A percentile compares a stretch with the other conserved stretches of the same genome.
These are phyloP conservation scores for Alternaria triticimaculans DNA, from an alignment of 2,329 filamentous ascomycete species.

Conservation along the genomic window DNA sequence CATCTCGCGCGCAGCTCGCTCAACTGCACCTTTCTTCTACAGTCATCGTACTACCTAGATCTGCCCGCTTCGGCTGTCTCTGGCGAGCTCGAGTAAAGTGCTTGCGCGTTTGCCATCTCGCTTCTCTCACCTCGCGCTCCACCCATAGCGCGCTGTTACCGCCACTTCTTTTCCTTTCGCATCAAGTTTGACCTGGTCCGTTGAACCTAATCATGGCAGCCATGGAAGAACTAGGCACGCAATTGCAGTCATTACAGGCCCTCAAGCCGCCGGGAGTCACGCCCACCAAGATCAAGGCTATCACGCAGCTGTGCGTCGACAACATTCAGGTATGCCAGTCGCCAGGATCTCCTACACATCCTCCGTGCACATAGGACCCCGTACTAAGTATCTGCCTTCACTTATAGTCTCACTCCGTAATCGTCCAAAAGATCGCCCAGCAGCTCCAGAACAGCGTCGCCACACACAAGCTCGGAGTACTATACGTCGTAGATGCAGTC, in stretches of 20 bases:
- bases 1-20: slow-evolving; percentile 24
- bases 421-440: slow-evolving; percentile 95
- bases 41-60: slow-evolving; percentile 38
- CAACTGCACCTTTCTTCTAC: slow-evolving; percentile 33
- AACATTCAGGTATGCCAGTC: slow-evolving; percentile 42
- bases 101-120: slow-evolving; percentile 33
- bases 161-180: slow-evolving; percentile 23
- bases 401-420: slow-evolving; percentile 84
- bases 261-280: slow-evolving; percentile 95
- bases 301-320: slow-evolving; percentile 85
- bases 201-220: slow-evolving; percentile 63
- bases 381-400: slow-evolving; percentile 33
- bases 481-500: slow-evolving; percentile 99
- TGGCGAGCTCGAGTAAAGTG: slow-evolving; percentile 34
- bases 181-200: slow-evolving; percentile 30
- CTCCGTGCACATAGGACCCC: slow-evolving; percentile 13
- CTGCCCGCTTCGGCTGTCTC: slow-evolving; percentile 26
- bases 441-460: slow-evolving; percentile 94
- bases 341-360: slow-evolving; percentile 14
- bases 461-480: slow-evolving; percentile 96
- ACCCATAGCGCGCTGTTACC: slow-evolving; percentile 11
- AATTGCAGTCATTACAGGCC: slow-evolving; percentile 88
- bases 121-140: slow-evolving; percentile 22
- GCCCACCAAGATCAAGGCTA: slow-evolving; percentile 84
- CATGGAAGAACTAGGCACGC: slow-evolving; percentile 88